phyloP scores from a whole-genome alignment of 148 eudicot species.

The Rhododendron griersonianum region DNA sequence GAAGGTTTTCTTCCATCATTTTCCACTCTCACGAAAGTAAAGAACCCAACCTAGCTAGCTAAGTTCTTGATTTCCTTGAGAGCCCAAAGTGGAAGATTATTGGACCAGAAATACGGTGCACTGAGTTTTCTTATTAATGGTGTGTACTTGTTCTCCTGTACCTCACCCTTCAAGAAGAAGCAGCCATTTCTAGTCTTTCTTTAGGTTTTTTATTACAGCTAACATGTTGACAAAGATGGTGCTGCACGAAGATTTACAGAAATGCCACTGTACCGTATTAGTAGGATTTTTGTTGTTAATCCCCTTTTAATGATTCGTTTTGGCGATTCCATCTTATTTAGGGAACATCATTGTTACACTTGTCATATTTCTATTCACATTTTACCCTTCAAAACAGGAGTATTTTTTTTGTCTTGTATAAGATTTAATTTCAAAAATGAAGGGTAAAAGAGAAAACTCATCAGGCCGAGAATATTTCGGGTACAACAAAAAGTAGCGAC shows the following conservation, averaged over 20 bases:
- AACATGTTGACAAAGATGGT: conserved; percentile 55
- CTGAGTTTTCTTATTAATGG: conserved; percentile 15
- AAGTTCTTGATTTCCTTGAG: not conserved
- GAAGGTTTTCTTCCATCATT: conserved; percentile 77
- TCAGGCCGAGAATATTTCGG: too few species aligned
- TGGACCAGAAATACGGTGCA: conserved; percentile 12
- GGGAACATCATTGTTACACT: not conserved
- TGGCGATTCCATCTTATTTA: too few species aligned
- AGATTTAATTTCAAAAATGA: too few species aligned
- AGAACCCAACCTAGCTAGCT: not conserved
- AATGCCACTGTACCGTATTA: not conserved
- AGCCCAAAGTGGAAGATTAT: not conserved
- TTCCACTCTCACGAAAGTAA: not conserved
- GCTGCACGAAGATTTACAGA: not conserved
- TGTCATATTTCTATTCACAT: not conserved
- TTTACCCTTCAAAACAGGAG: too few species aligned
- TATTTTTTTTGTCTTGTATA: too few species aligned
- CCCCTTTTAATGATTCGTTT: too few species aligned
- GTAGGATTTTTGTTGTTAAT: not conserved
- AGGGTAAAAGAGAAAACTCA: too few species aligned
- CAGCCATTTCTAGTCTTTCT: conserved; percentile 27
- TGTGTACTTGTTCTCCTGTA: not conserved
- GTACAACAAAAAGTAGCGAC: not conserved
- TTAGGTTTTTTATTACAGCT: conserved; percentile 38
- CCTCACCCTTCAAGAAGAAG: conserved; percentile 37